Percentiles rank a stretch among this genome's conserved stretches.
phyloP scores from a whole-genome alignment of 345 rosid genomes.

The Lagerstroemia speciosa region DNA sequence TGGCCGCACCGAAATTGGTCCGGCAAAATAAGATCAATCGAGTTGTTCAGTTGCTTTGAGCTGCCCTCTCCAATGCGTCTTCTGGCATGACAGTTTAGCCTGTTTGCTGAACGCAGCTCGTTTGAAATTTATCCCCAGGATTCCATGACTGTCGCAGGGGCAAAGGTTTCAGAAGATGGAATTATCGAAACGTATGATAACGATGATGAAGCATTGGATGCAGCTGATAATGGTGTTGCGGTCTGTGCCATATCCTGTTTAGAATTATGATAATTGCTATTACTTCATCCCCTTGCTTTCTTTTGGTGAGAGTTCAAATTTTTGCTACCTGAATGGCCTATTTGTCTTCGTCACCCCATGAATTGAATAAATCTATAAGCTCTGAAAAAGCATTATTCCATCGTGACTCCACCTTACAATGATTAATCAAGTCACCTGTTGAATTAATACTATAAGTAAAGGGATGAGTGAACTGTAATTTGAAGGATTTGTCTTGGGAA shows the following conservation, averaged over 20 bases:
- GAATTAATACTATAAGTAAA: not conserved
- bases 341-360: not conserved
- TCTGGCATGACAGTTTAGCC: too few species aligned
- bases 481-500: not conserved
- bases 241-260: conserved; percentile 24
- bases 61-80: not conserved
- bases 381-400: not conserved
- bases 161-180: conserved; percentile 64
- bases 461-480: not conserved
- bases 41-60: not conserved
- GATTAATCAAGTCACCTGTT: not conserved
- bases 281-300: not conserved
- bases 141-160: conserved; percentile 43
- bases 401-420: not conserved
- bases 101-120: not conserved
- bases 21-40: too few species aligned
- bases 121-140: conserved; percentile 32
- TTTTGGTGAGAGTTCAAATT: not conserved
- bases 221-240: conserved; percentile 54
- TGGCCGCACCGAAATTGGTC: too few species aligned
- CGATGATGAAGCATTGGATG: conserved; percentile 80
- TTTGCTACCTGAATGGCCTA: not conserved
- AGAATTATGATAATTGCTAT: not conserved
- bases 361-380: not conserved
- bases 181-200: conserved; percentile 65